phyloP scores from a whole-genome alignment of 805 yeast genomes.

The Ogataea nonfermentans region DNA sequence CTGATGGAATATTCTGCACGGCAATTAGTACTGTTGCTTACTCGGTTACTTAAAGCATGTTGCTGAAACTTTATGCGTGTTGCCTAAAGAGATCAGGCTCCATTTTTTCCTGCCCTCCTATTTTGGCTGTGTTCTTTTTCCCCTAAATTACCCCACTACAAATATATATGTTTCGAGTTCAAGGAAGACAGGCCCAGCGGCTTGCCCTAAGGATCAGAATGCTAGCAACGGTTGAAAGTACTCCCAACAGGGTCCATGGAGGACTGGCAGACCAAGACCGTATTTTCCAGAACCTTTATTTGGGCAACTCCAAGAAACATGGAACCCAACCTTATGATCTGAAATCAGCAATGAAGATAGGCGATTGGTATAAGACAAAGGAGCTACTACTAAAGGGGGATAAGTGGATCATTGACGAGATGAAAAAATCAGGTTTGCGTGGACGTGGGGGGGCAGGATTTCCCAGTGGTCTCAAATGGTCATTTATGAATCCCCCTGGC shows the following conservation, averaged over 20 bases:
- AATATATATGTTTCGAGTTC: too few species aligned
- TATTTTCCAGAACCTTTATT: conserved; percentile 79
- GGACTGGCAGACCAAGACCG: conserved; percentile 82
- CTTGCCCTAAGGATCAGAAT: conserved; percentile 2
- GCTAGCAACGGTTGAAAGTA: conserved; percentile 46
- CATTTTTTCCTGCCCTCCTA: too few species aligned
- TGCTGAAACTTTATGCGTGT: too few species aligned
- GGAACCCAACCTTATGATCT: conserved; percentile 58
- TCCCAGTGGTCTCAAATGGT: conserved; percentile 90
- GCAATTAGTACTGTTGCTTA: too few species aligned
- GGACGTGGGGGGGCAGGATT: conserved; percentile 96
- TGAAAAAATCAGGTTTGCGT: conserved; percentile 79
- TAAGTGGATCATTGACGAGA: conserved; percentile 85
- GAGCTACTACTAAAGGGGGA: conserved; percentile 82
- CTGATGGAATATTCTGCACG: too few species aligned
- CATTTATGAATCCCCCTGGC: conserved; percentile 93
- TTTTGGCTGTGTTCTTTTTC: too few species aligned
- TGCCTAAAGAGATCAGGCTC: too few species aligned
- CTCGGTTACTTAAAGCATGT: too few species aligned
- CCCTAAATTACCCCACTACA: too few species aligned
- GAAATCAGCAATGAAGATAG: conserved; percentile 72
- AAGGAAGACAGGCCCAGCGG: background rate
- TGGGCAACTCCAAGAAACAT: conserved; percentile 48
- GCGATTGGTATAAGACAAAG: conserved; percentile 91
- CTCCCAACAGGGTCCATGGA: conserved; percentile 59